Evolutionary conservation across 2,329 filamentous ascomycete genomes (phyloP), one percentile per base, ranked within the genome.

Genomic region (Aspergillus hortae): DNA sequence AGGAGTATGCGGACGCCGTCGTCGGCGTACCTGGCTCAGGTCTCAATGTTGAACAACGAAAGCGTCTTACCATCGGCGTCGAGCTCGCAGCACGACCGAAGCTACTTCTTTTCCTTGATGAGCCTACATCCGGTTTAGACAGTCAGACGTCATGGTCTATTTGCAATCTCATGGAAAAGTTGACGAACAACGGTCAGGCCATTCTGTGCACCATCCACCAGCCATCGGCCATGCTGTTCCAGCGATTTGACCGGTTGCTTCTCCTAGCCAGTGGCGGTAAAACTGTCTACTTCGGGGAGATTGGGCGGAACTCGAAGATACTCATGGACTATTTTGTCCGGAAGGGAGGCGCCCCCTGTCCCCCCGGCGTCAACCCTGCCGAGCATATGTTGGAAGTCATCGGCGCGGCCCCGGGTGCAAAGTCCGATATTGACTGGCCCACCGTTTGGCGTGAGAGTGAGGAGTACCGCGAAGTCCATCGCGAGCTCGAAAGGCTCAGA

Each of bases 171-270:
- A 80, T 96, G 40, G 86, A 92, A 72, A 95, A 92, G 73, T 79
- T 96, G 19, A 89, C 90, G 61, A 88, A 91, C 67, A 87, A 83
- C 54, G 91, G 91, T 15, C 89, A 92, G 67, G 90, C 92, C 42
- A 88, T 96, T 70, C 83, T 96, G 9, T 95, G 90, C 74, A 96
- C 91, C 0, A 95, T 96, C 55, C 91, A 96, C 68, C 91, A 96
- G 69, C 91, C 91, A 6, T 94, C 89, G 10, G 90, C 90, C 41
- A 89, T 94, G 79, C 79, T 96, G 47, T 95, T 96, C 76, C 88
- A 95, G 68, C 86, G 89, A 53, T 96, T 86, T 44, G 83, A 86
- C 54, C 75, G 77, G 0, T 69, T 86, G 0, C 72, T 86, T 1
- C 82, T 87, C 62, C 74, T 87, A 1, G 81, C 82, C 5, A 77